Evolutionary conservation across 2,329 filamentous ascomycete genomes (phyloP).

Genomic region (Claviceps pazoutovae): DNA sequence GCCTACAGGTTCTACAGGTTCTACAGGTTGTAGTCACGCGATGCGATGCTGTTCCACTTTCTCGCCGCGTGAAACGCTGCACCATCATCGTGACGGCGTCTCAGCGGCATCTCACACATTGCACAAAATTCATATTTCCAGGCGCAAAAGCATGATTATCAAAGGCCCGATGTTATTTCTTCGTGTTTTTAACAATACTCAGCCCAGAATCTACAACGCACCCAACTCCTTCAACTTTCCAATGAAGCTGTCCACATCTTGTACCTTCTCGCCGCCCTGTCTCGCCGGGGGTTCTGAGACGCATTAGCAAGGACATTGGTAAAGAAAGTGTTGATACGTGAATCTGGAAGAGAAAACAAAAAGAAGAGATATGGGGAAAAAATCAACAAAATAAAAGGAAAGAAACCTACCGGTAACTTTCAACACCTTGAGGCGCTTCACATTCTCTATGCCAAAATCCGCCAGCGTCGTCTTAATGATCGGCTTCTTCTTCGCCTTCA

Average conservation of each 20-base stretch:
- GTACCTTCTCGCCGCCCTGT: conserved; percentile 91
- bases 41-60: no score
- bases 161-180: no score
- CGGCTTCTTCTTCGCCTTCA: conserved; percentile 99
- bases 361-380: conserved; percentile 8
- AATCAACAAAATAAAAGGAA: not conserved
- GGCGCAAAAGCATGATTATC: no score
- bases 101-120: no score
- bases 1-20: no score
- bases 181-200: not conserved
- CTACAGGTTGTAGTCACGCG: no score
- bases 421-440: conserved; percentile 70
- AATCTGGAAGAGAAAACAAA: not conserved
- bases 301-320: not conserved
- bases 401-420: conserved; percentile 62
- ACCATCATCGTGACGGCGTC: not conserved
- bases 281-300: conserved; percentile 64
- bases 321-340: not conserved
- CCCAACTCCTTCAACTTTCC: conserved; percentile 91
- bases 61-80: not conserved
- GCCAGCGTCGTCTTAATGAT: conserved; percentile 78
- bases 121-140: no score
- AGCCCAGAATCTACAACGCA: conserved; percentile 46
- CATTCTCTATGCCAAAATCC: conserved; percentile 66
- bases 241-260: conserved; percentile 92